Evolutionary conservation across 2,329 filamentous ascomycete genomes (phyloP), one percentile per base, ranked within the genome.

Genomic region (Hymenoscyphus repandus): DNA sequence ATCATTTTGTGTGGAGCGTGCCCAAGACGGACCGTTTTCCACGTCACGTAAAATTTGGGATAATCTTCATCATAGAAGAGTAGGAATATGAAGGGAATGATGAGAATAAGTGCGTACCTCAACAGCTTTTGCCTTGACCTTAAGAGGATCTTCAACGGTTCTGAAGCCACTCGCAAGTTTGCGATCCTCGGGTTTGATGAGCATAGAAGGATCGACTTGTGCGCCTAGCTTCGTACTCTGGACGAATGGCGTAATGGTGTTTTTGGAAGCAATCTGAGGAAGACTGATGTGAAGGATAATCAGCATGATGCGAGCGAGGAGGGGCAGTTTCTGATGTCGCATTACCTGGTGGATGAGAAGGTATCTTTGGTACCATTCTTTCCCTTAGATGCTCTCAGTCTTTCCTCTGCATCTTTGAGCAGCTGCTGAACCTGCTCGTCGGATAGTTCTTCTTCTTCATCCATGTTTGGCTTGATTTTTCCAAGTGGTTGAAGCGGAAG

Each of bases 11-110:
- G 82, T 79, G 79, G 85, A 81, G 75, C 79, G 75, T 75, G 79
- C 74, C 86, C 88, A 93, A 86, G 77, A 92, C 87, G 88, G 80
- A 78, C 77, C 78, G 76, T 67, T 74, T 74, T 82, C 83, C 79
- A 82, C 86, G 78, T 90, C 86, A 86, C 86, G 79, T 65, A 71
- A 67, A 69, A 68, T 79, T 62, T 84, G 80, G 83, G 80, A 82
- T 75, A 77, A 75, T 77, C 86, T 87, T 91, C 87, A 82, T 92
- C 88, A 89, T 81, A 68, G 71, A 71, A 65, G 58, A 54, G 31
- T 2, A 18, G 10, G 45, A 44, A 33, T 37, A 5, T 39, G 27
- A 20, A 43, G 11, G 40, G 18, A 17, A n/a, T 42, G 17, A 44
- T 5, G 31, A 10, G 20, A 41, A 20, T n/a, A 20, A 7, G 22